These are phyloP conservation scores for Phytophthora hibernalis DNA, from an alignment of 352 stramenopile genomes.

Conservation along the genomic window DNA sequence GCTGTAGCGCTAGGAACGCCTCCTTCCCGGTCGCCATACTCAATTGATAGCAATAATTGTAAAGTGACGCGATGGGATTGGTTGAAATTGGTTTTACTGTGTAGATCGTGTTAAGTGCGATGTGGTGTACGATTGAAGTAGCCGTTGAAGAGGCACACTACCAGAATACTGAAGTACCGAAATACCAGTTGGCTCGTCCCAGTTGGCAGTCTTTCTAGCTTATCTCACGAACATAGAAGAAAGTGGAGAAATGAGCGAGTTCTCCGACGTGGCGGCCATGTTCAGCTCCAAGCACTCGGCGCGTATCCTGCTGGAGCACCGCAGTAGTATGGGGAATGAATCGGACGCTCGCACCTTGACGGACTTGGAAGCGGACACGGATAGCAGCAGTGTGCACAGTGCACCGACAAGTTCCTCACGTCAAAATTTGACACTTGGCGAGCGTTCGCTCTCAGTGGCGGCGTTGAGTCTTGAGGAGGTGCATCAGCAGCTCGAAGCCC, in stretches of 20 bases:
- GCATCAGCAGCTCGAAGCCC: constrained; percentile 49
- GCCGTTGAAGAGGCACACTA: constrained; percentile 11
- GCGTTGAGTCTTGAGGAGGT: constrained; percentile 58
- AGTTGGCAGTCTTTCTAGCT: constrained; percentile 21
- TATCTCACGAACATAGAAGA: background rate
- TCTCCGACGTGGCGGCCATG: constrained; percentile 42
- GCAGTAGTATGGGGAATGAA: constrained; percentile 33
- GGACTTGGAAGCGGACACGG: constrained; percentile 32
- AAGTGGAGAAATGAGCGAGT: constrained; percentile 26
- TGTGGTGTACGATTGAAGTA: constrained; percentile 8
- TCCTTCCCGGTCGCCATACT: constrained; percentile 39
- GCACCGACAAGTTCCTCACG: constrained; percentile 15
- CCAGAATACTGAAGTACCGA: too few species aligned
- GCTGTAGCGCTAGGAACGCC: constrained; percentile 64
- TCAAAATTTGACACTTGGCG: background rate
- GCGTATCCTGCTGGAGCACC: constrained; percentile 37
- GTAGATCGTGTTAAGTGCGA: background rate
- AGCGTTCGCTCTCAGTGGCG: constrained; percentile 11
- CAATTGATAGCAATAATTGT: background rate
- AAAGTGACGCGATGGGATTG: background rate
- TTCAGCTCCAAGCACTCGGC: constrained; percentile 54
- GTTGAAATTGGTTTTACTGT: background rate
- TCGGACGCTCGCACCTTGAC: constrained; percentile 21
- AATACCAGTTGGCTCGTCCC: constrained; percentile 1
- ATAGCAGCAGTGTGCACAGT: constrained; percentile 24